Conservation (phyloP, 2,329 filamentous ascomycete genomes). For the Fusarium incarnatum region DNA sequence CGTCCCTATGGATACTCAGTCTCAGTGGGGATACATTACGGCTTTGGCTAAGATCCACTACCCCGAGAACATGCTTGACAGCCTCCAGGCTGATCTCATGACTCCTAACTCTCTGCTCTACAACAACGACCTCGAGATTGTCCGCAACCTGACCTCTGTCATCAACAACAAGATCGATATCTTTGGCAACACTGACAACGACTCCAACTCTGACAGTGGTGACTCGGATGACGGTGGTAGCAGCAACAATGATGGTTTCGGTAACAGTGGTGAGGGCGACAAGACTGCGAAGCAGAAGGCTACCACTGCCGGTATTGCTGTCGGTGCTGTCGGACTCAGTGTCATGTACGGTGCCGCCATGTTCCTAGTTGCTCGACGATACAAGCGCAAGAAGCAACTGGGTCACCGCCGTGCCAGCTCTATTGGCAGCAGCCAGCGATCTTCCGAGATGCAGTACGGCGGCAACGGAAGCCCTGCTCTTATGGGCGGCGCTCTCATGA, state of each 20-base stretch:
- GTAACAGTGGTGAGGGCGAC: constrained; percentile 57
- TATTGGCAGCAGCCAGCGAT: constrained; percentile 62
- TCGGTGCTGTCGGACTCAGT: constrained; percentile 81
- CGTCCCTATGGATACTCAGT: constrained; percentile 78
- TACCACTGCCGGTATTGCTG: constrained; percentile 76
- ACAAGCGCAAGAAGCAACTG: constrained; percentile 85
- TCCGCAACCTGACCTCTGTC: constrained; percentile 78
- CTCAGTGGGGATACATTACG: constrained; percentile 79
- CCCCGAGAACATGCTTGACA: constrained; percentile 75
- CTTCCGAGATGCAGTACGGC: constrained; percentile 66
- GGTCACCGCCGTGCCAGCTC: constrained; percentile 83
- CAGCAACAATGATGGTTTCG: constrained; percentile 57
- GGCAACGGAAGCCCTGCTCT: constrained; percentile 66
- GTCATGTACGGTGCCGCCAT: constrained; percentile 93
- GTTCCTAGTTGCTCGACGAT: constrained; percentile 91
- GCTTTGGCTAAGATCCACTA: constrained; percentile 78
- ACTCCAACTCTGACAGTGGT: constrained; percentile 46
- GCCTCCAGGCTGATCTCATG: constrained; percentile 75
- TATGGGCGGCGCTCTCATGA: constrained; percentile 76
- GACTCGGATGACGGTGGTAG: constrained; percentile 53
- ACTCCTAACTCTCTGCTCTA: constrained; percentile 81
- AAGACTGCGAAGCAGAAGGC: constrained; percentile 70
- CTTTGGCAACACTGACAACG: constrained; percentile 55
- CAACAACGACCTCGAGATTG: constrained; percentile 73
- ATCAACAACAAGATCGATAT: constrained; percentile 81